phyloP scores from a whole-genome alignment of 495 filamentous ascomycete genomes.

The Cenococcum geophilum region DNA sequence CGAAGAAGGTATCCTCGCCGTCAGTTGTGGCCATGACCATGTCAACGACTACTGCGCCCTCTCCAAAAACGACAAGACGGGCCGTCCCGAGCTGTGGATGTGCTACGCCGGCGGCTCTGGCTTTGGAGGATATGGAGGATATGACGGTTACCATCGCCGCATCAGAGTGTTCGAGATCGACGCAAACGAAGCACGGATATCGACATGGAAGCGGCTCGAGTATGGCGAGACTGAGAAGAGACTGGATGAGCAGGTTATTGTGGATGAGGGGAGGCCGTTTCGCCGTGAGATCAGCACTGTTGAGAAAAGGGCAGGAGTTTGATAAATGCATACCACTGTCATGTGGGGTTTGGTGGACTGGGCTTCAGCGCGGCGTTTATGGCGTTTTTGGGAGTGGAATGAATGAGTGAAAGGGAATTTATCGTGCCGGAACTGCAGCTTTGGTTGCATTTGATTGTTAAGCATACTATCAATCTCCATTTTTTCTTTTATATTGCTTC shows the following conservation, averaged over 20 bases:
- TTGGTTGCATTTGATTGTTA: no score
- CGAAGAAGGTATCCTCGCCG: conserved; percentile 74
- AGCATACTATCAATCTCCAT: no score
- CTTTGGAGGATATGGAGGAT: conserved; percentile 92
- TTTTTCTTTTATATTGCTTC: no score
- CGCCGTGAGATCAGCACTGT: conserved; percentile 1
- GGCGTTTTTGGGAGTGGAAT: not conserved
- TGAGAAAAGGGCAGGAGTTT: not conserved
- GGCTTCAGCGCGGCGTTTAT: not conserved
- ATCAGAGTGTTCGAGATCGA: conserved; percentile 89
- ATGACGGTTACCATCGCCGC: conserved; percentile 73
- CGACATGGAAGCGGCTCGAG: conserved; percentile 89
- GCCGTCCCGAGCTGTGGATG: conserved; percentile 82
- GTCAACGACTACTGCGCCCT: conserved; percentile 93
- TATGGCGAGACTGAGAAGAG: conserved; percentile 64
- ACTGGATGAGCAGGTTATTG: conserved; percentile 81
- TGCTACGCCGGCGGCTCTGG: conserved; percentile 88
- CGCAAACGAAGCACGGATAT: conserved; percentile 75
- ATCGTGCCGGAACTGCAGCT: no score
- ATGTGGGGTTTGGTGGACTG: not conserved
- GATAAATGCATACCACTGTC: not conserved
- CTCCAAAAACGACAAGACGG: conserved; percentile 43
- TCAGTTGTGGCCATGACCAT: conserved; percentile 92
- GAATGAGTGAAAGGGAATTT: no score
- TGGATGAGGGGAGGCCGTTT: conserved; percentile 65